Base-by-base conservation (phyloP, 2,329 filamentous ascomycete species). In the Penicillium sp. region DNA sequence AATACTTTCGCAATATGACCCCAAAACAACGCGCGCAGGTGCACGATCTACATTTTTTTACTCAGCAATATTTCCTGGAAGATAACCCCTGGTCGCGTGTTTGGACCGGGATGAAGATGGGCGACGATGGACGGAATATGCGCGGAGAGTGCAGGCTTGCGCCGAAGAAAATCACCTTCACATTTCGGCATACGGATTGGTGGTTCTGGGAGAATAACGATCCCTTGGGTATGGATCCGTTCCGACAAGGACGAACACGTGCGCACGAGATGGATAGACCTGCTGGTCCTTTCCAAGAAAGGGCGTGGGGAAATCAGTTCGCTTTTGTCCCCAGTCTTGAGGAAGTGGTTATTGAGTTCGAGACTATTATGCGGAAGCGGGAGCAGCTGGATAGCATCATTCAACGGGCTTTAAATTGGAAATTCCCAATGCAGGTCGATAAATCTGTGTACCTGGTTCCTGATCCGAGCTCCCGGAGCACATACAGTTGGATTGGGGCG, bases 111-210 rank as follows among this genome's bases (percentile, higher is more conserved):
- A 27, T 57, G 9, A 42, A 57, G 19, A 48, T 57, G 10, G 33
- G 43, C 11, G 46, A 48, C 13, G 43, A 33, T 2, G 54, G 49
- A 21, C 54, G 43, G 14, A 42, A 9, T 14, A 13, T 43, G 9
- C 42, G 49, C 16, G 58, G 57, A 26, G 55, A 61, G 21, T 55
- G 43, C n/a, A 53, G 42, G 19, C 52, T 67, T 48, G 43, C 54
- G 10, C 61, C 67, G 4, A 53, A 51, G 35, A 59, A 58, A 16
- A 53, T 72, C 2, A 63, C 61, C 5, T 59, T 72, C 43, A 71
- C 68, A 1, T 47, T 71, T 11, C 62, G 69, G 7, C 65, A 71
- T 42, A 61, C 63, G 14, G 69, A 72, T 53, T 72, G 69, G 69
- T 71, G 69, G 69, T 64, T 53, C 23, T 69, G 66, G 59, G 65